Evolutionary conservation across 768 basidiomycete species (phyloP).

Genomic region (Candolleomyces aberdarensis): DNA sequence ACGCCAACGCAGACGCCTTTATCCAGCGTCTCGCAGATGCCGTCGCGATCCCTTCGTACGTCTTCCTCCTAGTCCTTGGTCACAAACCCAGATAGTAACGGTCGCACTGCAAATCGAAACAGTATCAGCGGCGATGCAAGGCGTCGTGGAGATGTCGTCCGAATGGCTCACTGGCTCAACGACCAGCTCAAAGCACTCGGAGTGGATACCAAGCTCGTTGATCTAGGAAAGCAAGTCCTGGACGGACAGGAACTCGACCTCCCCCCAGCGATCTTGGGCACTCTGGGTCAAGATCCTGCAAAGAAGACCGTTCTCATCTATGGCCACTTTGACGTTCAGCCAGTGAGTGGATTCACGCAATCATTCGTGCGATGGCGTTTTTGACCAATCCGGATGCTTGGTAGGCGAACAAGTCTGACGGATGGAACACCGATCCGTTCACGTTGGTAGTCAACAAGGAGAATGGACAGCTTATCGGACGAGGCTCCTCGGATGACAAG

Average conservation of each 20-base stretch:
- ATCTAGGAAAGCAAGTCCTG: conserved; percentile 72
- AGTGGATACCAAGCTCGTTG: conserved; percentile 67
- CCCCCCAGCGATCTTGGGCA: conserved; percentile 82
- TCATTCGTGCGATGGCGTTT: neutral
- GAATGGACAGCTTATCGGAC: conserved; percentile 68
- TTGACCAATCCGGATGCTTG: neutral
- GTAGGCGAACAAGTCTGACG: conserved; percentile 57
- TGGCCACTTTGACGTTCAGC: conserved; percentile 95
- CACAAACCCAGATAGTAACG: neutral
- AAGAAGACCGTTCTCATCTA: conserved; percentile 96
- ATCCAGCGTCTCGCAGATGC: conserved; percentile 78
- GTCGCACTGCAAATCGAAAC: conserved; percentile 4
- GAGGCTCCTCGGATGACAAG: conserved; percentile 90
- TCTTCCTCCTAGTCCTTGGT: conserved; percentile 19
- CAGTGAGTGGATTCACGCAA: conserved; percentile 42
- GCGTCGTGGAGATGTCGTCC: conserved; percentile 72
- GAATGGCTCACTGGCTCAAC: conserved; percentile 85
- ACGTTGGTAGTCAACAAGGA: conserved; percentile 47
- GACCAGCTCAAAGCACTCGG: conserved; percentile 72
- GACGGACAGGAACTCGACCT: conserved; percentile 68
- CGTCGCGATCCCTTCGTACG: conserved; percentile 76
- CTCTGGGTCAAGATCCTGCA: conserved; percentile 74
- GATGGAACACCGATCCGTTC: conserved; percentile 90
- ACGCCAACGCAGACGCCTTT: conserved; percentile 67
- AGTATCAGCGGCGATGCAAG: conserved; percentile 72